These are phyloP conservation scores for Rosa lucieae DNA, from an alignment of 306 rosid species.

Conservation along the genomic window DNA sequence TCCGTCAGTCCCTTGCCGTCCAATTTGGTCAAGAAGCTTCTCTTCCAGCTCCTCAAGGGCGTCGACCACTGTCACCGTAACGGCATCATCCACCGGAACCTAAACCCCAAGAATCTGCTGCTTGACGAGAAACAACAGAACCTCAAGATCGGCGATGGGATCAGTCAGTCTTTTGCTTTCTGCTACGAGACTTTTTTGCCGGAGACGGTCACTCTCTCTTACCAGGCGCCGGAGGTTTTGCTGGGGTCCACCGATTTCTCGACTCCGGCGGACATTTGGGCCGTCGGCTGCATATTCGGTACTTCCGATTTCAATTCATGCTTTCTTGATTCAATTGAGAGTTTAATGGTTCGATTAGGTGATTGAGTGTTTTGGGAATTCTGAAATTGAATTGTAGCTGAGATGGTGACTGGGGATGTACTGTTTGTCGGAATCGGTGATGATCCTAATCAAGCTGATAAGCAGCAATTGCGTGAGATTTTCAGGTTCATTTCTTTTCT, in stretches of 20 bases:
- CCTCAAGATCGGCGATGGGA: neutral
- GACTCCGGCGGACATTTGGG: neutral
- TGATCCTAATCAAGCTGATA: neutral
- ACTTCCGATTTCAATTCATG: neutral
- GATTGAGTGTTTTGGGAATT: neutral
- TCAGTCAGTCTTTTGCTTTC: neutral
- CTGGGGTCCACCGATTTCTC: neutral
- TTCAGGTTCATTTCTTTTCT: neutral
- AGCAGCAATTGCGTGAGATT: neutral
- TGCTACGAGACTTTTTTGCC: neutral
- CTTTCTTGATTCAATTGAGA: neutral
- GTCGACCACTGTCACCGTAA: neutral
- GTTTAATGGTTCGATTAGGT: neutral
- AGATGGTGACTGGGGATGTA: neutral
- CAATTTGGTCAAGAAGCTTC: neutral
- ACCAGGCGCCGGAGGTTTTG: conserved; percentile 1
- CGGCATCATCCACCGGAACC: neutral
- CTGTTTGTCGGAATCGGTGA: neutral
- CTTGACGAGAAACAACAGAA: neutral
- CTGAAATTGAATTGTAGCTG: conserved; percentile 5
- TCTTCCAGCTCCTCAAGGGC: neutral
- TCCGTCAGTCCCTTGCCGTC: neutral
- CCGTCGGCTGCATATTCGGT: conserved; percentile 3
- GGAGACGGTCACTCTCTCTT: neutral
- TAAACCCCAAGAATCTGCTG: neutral